Base-by-base conservation (phyloP, 2,329 filamentous ascomycete species). In the Anthostomella pinea region DNA sequence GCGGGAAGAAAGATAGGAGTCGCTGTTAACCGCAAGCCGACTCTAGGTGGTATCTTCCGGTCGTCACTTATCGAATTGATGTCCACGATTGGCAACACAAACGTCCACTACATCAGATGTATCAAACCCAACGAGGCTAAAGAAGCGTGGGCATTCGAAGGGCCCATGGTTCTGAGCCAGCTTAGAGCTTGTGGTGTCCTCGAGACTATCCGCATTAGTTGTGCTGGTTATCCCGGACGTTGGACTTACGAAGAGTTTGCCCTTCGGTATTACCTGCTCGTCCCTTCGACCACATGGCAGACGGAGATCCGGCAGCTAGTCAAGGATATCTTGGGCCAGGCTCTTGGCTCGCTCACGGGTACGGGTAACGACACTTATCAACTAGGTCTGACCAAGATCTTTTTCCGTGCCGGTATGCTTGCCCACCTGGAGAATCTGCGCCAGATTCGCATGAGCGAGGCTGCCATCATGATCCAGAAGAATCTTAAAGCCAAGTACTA, bases 161-260 rank as follows among this genome's bases (percentile, higher is more conserved):
- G 93, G 0, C 93, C 94, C 3, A 98, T 98, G 93, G 93, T 98
- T 51, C 77, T 98, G 43, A 95, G 88, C 65, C 93, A 98, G 66
- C 73, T 98, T 55, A 83, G 94, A 65, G 93, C 93, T 67, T 98
- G 93, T 68, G 93, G 93, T 90, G 94, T 98, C 23, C 78, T 98
- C 40, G 93, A 98, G 68, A 98, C 93, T 4, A 93, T 98, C 39
- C 83, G 93, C 60, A 98, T 98, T 65, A 95, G 89, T 68, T 94
- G 87, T 61, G 93, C 93, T 47, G 93, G 93, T 45, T 98, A 98
- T 59, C 93, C 93, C 11, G 97, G 93, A 29, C 77, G 93, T 60
- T 98, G 93, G 94, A 97, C 93, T 0, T 98, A 96, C 59, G 93
- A 98, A 59, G 93, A 98, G 61, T 98, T 98, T 64, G 93, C 93